Percentiles rank a stretch among this genome's conserved stretches.
phyloP scores from a whole-genome alignment of 2,329 filamentous ascomycete genomes.

The Hypocrella siamensis region DNA sequence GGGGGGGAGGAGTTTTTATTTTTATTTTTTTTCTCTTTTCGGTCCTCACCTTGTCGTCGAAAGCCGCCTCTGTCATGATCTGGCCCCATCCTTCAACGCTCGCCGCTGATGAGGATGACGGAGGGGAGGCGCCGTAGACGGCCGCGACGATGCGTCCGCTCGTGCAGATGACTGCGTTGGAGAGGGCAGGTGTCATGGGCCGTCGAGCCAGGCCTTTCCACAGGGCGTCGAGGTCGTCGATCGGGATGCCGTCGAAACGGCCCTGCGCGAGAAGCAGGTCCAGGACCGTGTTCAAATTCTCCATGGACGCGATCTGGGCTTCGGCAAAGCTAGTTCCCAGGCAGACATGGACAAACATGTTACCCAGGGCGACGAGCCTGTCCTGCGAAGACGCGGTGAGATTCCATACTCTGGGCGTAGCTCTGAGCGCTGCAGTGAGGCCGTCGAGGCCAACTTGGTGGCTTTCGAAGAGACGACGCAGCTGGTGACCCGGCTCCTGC shows the following conservation, averaged over 20 bases:
- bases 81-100: slow-evolving; percentile 26
- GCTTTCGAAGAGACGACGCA: slow-evolving; percentile 13
- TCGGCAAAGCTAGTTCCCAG: slow-evolving; percentile 22
- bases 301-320: slow-evolving; percentile 29
- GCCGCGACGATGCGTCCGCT: slow-evolving; percentile 29
- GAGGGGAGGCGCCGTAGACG: slow-evolving; percentile 11
- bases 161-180: slow-evolving; percentile 30
- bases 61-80: slow-evolving; percentile 31
- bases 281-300: slow-evolving; percentile 29
- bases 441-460: slow-evolving; percentile 16
- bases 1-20: background rate
- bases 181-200: slow-evolving; percentile 29
- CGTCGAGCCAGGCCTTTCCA: slow-evolving; percentile 23
- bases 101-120: slow-evolving; percentile 5
- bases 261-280: slow-evolving; percentile 20
- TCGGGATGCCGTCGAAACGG: slow-evolving; percentile 14
- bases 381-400: slow-evolving; percentile 9
- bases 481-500: slow-evolving; percentile 8
- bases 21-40: too few species aligned
- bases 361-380: slow-evolving; percentile 18
- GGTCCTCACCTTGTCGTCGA: slow-evolving; percentile 30
- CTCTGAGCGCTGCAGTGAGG: slow-evolving; percentile 20
- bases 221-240: slow-evolving; percentile 18
- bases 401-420: slow-evolving; percentile 16
- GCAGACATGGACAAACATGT: slow-evolving; percentile 27